Conservation (phyloP, 2,329 filamentous ascomycete species). For the Xylaria sp. region DNA sequence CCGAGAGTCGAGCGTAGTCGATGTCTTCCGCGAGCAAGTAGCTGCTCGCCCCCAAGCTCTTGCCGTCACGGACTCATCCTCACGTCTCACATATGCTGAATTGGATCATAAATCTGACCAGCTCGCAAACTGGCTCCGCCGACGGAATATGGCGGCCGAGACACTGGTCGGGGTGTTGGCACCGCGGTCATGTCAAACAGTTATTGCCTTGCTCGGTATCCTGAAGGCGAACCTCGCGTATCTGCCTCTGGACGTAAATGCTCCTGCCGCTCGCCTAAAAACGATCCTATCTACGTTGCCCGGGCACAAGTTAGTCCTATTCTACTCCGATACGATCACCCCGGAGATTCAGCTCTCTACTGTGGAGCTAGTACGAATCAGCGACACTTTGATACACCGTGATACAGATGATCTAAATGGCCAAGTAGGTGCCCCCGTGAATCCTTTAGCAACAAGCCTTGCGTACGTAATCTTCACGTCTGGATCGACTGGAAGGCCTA, state of each 20-base stretch:
- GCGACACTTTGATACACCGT: conserved; percentile 10
- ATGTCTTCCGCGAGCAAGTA: conserved; percentile 31
- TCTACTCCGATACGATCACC: conserved; percentile 3
- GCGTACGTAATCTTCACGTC: conserved; percentile 33
- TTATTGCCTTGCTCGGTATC: conserved; percentile 24
- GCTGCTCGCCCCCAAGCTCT: conserved; percentile 7
- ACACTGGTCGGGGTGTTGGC: conserved; percentile 28
- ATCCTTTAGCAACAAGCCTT: conserved; percentile 24
- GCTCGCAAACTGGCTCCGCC: conserved; percentile 24
- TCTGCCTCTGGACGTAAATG: conserved; percentile 21
- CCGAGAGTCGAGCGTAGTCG: conserved; percentile 25
- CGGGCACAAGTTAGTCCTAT: conserved; percentile 6
- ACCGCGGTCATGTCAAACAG: conserved; percentile 29
- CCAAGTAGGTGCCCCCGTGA: background rate
- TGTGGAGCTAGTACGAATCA: conserved; percentile 20
- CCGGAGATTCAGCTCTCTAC: conserved; percentile 8
- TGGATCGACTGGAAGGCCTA: conserved; percentile 24
- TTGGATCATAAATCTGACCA: conserved; percentile 28
- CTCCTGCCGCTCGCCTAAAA: conserved; percentile 17
- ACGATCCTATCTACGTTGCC: conserved; percentile 22
- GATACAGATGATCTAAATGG: conserved; percentile 13
- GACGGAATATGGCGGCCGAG: conserved; percentile 27
- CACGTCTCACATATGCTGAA: conserved; percentile 29
- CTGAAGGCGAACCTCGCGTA: conserved; percentile 28
- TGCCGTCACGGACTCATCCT: conserved; percentile 27